Evolutionary conservation across 1,139 yeast genomes (phyloP).

Genomic region (Hansenula sp.): DNA sequence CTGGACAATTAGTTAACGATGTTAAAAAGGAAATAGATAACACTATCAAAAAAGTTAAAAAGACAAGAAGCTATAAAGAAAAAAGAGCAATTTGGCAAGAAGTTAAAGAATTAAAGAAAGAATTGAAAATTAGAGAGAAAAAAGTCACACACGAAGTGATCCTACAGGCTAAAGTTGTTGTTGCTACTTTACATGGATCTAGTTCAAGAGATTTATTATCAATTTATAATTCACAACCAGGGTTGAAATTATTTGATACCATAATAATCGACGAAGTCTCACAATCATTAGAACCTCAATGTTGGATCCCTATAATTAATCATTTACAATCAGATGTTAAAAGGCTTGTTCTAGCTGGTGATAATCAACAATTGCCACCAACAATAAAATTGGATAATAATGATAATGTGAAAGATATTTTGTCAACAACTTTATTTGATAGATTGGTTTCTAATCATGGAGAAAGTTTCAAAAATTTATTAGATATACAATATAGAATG

Average conservation of each 20-base stretch:
- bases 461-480: constrained; percentile 46
- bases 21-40: constrained; percentile 68
- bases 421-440: constrained; percentile 76
- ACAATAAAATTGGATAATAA: constrained; percentile 50
- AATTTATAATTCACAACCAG: constrained; percentile 31
- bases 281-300: constrained; percentile 90
- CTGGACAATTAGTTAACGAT: constrained; percentile 62
- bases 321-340: constrained; percentile 49
- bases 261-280: constrained; percentile 94
- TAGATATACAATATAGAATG: constrained; percentile 87
- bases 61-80: constrained; percentile 62
- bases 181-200: constrained; percentile 85
- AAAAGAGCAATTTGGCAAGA: constrained; percentile 66
- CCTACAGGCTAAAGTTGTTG: constrained; percentile 60
- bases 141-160: constrained; percentile 61
- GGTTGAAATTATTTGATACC: constrained; percentile 59
- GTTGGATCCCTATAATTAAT: constrained; percentile 89
- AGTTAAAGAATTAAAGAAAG: constrained; percentile 65
- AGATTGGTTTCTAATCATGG: constrained; percentile 55
- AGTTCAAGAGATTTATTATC: constrained; percentile 65
- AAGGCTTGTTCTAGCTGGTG: constrained; percentile 76
- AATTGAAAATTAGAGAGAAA: constrained; percentile 62
- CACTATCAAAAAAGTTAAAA: constrained; percentile 55
- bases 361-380: constrained; percentile 84
- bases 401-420: constrained; percentile 28